These are phyloP conservation scores for Tubosaeta brunneosetosa DNA, from an alignment of 768 basidiomycete genomes.

Conservation along the genomic window DNA sequence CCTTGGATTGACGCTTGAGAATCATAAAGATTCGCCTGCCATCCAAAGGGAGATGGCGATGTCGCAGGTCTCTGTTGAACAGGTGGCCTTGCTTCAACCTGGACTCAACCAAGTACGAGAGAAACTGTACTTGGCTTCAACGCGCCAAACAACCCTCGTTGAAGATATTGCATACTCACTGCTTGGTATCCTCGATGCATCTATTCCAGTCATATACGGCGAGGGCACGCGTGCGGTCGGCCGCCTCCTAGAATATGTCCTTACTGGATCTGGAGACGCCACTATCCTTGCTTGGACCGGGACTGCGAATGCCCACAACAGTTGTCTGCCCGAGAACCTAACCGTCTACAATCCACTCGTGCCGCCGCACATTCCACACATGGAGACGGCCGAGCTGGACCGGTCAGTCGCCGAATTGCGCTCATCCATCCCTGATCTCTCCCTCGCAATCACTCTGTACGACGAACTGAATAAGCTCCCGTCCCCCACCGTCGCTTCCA, in stretches of 20 bases:
- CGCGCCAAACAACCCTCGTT: neutral
- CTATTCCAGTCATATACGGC: neutral
- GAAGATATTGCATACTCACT: neutral
- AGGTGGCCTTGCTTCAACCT: neutral
- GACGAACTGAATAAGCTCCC: neutral
- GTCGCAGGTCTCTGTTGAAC: neutral
- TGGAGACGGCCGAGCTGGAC: neutral
- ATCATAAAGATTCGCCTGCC: neutral
- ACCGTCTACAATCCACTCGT: neutral
- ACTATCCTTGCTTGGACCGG: neutral
- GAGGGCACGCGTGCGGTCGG: neutral
- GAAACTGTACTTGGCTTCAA: neutral
- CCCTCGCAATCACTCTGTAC: neutral
- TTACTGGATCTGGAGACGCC: neutral
- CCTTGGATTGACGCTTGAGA: neutral
- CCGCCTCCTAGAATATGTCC: neutral
- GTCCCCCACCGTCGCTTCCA: neutral
- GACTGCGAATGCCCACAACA: neutral
- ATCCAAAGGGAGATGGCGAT: neutral
- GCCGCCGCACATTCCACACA: neutral
- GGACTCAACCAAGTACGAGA: neutral
- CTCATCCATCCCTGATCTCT: neutral
- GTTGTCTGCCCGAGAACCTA: neutral
- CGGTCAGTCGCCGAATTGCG: neutral
- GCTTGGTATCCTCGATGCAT: neutral